Conservation (phyloP, 2,329 filamentous ascomycete species). For the Raffaelea albimanens region DNA sequence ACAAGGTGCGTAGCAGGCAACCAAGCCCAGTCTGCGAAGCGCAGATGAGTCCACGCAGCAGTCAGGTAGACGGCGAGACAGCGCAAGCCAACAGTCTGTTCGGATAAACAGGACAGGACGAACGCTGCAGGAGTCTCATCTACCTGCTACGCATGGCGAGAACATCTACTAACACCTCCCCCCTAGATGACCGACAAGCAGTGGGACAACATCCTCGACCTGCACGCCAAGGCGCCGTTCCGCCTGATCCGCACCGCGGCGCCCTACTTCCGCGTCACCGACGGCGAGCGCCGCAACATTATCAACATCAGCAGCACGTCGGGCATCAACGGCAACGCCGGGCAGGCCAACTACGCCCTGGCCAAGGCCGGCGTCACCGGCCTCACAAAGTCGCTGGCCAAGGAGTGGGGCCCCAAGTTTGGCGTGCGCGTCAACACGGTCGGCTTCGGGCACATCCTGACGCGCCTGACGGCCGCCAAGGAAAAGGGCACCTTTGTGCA, state of each 20-base stretch:
- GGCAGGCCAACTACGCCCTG: conserved; percentile 81
- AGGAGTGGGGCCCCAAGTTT: conserved; percentile 81
- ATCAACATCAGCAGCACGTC: conserved; percentile 79
- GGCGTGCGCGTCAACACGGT: conserved; percentile 77
- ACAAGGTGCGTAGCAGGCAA: conserved; percentile 41
- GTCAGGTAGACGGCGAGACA: no score
- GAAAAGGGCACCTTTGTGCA: conserved; percentile 73
- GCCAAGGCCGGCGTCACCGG: conserved; percentile 79
- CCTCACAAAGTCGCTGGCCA: conserved; percentile 80
- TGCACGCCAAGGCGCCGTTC: conserved; percentile 82
- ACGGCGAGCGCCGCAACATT: conserved; percentile 67
- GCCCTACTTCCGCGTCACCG: conserved; percentile 79
- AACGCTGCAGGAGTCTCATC: no score
- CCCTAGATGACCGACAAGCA: conserved; percentile 69
- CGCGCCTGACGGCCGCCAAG: conserved; percentile 73
- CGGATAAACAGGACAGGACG: no score
- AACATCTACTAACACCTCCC: no score
- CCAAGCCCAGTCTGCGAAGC: no score
- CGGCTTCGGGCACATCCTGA: conserved; percentile 75
- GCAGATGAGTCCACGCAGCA: no score
- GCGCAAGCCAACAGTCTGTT: no score
- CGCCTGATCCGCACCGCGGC: conserved; percentile 70
- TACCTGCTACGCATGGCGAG: no score
- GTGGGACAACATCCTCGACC: conserved; percentile 78
- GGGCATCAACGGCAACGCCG: conserved; percentile 77